Conservation (phyloP, 139 green algal species). For the Choricystis sp. region DNA sequence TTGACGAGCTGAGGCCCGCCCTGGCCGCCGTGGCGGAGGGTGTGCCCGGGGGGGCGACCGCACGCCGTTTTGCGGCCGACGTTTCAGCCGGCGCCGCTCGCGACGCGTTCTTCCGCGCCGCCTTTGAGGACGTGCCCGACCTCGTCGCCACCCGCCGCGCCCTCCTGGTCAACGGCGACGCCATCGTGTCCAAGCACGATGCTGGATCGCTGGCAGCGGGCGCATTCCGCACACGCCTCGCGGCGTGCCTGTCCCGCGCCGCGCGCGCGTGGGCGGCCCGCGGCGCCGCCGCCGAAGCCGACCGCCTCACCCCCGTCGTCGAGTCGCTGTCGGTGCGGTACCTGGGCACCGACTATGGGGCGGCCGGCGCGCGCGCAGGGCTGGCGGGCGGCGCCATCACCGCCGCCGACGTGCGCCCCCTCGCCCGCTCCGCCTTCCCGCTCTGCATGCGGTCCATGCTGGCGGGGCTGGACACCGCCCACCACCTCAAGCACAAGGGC, state of each 20-base stretch:
- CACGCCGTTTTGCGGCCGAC: slow-evolving; percentile 8
- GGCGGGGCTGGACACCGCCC: slow-evolving; percentile 36
- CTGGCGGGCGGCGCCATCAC: slow-evolving; percentile 15
- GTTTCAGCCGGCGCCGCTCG: background rate
- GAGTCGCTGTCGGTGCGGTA: slow-evolving; percentile 53
- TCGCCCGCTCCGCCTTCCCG: slow-evolving; percentile 57
- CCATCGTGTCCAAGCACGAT: slow-evolving; percentile 61
- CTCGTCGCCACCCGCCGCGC: slow-evolving; percentile 60
- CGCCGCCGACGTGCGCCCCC: slow-evolving; percentile 20
- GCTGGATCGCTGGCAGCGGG: slow-evolving; percentile 49
- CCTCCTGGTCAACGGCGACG: slow-evolving; percentile 45
- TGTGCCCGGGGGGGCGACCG: slow-evolving; percentile 1
- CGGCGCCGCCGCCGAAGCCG: slow-evolving; percentile 36
- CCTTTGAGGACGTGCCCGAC: slow-evolving; percentile 70
- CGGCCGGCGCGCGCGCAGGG: slow-evolving; percentile 13
- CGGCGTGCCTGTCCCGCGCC: background rate
- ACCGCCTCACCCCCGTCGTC: slow-evolving; percentile 66
- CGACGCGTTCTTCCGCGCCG: slow-evolving; percentile 54
- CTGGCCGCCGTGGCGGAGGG: slow-evolving; percentile 11
- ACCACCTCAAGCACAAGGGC: slow-evolving; percentile 82
- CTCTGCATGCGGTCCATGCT: slow-evolving; percentile 61
- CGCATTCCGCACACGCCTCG: slow-evolving; percentile 38
- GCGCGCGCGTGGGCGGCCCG: slow-evolving; percentile 6
- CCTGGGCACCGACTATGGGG: slow-evolving; percentile 41
- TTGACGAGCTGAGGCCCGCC: slow-evolving; percentile 21